These are phyloP conservation scores for Fusarium tanahbumbuense DNA, from an alignment of 2,329 filamentous ascomycete species.

Conservation along the genomic window DNA sequence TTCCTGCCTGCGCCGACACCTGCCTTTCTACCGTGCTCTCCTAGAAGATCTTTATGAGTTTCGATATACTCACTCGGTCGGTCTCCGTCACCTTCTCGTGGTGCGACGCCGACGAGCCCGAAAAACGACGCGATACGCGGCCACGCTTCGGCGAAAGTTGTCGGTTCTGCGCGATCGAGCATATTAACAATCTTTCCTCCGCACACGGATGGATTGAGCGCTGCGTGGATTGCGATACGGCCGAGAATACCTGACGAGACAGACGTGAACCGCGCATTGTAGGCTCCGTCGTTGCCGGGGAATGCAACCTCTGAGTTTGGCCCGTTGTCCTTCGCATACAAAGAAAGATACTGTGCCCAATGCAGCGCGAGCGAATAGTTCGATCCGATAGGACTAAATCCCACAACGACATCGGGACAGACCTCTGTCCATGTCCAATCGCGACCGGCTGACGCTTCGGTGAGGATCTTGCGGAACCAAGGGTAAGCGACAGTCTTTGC, in stretches of 20 bases:
- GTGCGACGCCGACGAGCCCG: background rate
- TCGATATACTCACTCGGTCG: constrained; percentile 1
- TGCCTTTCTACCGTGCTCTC: constrained; percentile 33
- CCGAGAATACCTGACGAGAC: constrained; percentile 49
- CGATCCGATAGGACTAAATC: constrained; percentile 55
- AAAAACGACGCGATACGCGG: constrained; percentile 5
- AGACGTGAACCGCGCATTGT: constrained; percentile 47
- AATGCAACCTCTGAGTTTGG: constrained; percentile 44
- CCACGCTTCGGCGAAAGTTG: constrained; percentile 36
- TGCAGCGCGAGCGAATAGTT: constrained; percentile 53
- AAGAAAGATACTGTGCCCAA: constrained; percentile 55
- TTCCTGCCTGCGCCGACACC: constrained; percentile 53
- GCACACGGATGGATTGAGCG: constrained; percentile 45
- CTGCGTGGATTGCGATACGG: constrained; percentile 48
- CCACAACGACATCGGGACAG: constrained; percentile 54
- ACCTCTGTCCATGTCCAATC: constrained; percentile 54
- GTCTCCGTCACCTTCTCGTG: background rate
- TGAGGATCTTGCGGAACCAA: constrained; percentile 48
- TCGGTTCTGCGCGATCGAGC: constrained; percentile 45
- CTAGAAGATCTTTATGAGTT: background rate
- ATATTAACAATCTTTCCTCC: constrained; percentile 51
- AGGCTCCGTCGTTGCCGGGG: constrained; percentile 45
- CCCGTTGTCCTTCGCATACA: constrained; percentile 49
- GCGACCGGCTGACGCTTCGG: constrained; percentile 43
- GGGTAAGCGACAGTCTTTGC: constrained; percentile 53